Evolutionary conservation across 1,284 basidiomycete species (phyloP).

Genomic region (Trichosporon ovoides): DNA sequence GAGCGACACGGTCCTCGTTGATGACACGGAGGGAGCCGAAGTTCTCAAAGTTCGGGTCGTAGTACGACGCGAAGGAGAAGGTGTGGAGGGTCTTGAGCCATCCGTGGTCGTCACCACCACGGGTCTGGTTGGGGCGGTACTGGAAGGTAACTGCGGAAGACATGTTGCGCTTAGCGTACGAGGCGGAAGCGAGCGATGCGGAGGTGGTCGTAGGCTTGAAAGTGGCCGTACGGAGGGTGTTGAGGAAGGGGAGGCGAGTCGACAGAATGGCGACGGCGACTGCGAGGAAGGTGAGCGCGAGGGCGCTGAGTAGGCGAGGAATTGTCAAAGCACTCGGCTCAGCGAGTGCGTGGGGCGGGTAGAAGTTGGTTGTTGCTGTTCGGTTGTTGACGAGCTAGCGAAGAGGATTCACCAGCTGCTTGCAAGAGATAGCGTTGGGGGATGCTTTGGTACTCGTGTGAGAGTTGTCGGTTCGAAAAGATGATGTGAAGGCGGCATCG

Average conservation of each 20-base stretch:
- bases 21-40: conserved; percentile 55
- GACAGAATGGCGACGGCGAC: conserved; percentile 13
- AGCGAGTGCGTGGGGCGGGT: background rate
- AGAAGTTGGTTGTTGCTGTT: conserved; percentile 3
- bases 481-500: too few species aligned
- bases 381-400: background rate
- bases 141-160: conserved; percentile 11
- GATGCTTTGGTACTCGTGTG: too few species aligned
- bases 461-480: too few species aligned
- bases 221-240: background rate
- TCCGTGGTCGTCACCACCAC: conserved; percentile 73
- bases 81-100: conserved; percentile 89
- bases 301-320: background rate
- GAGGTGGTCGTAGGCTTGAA: too few species aligned
- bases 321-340: conserved; percentile 5
- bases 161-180: background rate
- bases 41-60: conserved; percentile 50
- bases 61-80: conserved; percentile 71
- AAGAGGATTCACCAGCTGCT: too few species aligned
- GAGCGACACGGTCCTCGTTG: conserved; percentile 52
- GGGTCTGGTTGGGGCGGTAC: conserved; percentile 58
- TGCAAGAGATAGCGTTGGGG: too few species aligned
- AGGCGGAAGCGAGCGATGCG: too few species aligned
- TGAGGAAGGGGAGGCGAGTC: conserved; percentile 5
- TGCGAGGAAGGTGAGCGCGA: conserved; percentile 14